Evolutionary conservation across 2,329 filamentous ascomycete species (phyloP).

Genomic region (Botrytis sinoallii): DNA sequence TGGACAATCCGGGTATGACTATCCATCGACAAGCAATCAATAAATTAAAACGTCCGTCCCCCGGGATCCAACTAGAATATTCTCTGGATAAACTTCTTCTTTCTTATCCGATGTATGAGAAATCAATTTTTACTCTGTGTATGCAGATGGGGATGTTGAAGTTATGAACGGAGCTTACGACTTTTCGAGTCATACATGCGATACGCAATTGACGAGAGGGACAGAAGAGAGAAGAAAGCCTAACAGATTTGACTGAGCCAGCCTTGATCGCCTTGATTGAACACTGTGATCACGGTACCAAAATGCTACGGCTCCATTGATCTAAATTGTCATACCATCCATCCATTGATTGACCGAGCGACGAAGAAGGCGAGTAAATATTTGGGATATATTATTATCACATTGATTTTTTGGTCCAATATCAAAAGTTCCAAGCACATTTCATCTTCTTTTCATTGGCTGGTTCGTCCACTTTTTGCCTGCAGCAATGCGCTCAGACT

Average conservation of each 20-base stretch:
- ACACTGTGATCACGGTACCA: background rate
- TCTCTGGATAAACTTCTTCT: background rate
- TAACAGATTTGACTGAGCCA: background rate
- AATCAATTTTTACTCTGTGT: background rate
- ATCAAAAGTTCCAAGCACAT: conserved; percentile 1
- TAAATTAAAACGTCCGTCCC: conserved; percentile 1
- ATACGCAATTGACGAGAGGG: background rate
- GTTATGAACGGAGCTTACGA: background rate
- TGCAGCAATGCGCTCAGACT: conserved; percentile 4
- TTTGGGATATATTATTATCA: background rate
- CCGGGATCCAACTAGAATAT: background rate
- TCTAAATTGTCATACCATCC: background rate
- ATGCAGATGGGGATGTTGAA: background rate
- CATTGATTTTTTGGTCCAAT: background rate
- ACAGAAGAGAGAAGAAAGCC: background rate
- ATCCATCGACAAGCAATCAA: background rate
- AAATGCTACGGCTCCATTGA: background rate
- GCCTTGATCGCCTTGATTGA: background rate
- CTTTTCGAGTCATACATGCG: background rate
- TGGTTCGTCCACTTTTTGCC: background rate
- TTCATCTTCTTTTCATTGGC: background rate
- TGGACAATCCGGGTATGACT: background rate
- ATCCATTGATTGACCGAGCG: background rate
- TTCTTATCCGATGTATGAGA: background rate
- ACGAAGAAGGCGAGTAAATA: background rate